phyloP scores from a whole-genome alignment of 805 yeast genomes.

The Metschnikowia rubicola region DNA sequence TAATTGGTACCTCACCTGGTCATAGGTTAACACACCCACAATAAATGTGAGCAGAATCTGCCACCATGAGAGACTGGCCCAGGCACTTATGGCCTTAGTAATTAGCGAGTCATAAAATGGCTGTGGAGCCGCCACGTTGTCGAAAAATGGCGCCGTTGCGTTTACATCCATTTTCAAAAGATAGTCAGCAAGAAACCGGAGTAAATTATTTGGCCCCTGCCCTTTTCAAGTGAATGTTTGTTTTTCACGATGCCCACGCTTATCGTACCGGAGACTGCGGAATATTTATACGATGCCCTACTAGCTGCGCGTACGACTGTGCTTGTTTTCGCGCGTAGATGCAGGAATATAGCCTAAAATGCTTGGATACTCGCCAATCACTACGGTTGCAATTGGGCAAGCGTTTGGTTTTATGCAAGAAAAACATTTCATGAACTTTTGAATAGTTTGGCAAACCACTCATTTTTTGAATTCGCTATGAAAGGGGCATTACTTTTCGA shows the following conservation, averaged over 20 bases:
- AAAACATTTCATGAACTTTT: too few relatives aligned
- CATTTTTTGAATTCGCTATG: too few relatives aligned
- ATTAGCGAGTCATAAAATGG: not conserved
- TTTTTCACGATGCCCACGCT: not conserved
- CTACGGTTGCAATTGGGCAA: too few relatives aligned
- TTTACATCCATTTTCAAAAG: constrained; percentile 7
- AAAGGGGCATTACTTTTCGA: too few relatives aligned
- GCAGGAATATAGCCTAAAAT: not conserved
- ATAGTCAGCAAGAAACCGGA: not conserved
- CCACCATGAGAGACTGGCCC: constrained; percentile 46
- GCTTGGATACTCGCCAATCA: too few relatives aligned
- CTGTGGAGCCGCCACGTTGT: not conserved
- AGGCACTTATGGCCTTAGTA: constrained; percentile 15
- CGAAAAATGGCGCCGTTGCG: constrained; percentile 7
- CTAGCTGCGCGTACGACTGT: not conserved
- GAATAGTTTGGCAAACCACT: too few relatives aligned
- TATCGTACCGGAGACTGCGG: constrained; percentile 6
- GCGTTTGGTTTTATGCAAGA: too few relatives aligned
- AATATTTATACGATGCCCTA: constrained; percentile 10
- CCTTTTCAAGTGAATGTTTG: not conserved
- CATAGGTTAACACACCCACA: constrained; percentile 53
- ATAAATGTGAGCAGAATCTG: constrained; percentile 47
- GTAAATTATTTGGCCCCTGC: not conserved
- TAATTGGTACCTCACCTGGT: constrained; percentile 73
- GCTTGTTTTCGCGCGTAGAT: not conserved